Evolutionary conservation across 2,329 filamentous ascomycete species (phyloP), one percentile per base, ranked within the genome.

Genomic region (Escovopsis sp.): DNA sequence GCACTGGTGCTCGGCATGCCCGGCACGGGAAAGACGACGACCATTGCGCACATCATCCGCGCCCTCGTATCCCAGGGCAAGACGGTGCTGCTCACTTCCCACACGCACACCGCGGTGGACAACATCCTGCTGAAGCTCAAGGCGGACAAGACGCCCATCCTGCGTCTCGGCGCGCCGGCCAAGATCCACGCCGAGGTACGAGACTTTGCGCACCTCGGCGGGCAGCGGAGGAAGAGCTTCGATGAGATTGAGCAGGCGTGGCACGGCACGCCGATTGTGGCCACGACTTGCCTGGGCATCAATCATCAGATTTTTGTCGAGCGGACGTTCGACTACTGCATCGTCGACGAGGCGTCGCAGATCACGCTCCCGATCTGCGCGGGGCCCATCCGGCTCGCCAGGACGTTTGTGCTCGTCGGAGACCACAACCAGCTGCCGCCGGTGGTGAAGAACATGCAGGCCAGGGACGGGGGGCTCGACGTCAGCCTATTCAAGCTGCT

Each of bases 1-100:
- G 89, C 91, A 7, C 70, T 98, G n/a, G 88, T 98, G 11, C 74
- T 98, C 15, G 91, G 91, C 25, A 98, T 98, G 91, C 91, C 91
- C 2, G 91, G 91, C 7, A 98, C 91, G 0, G 91, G 91, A 44
- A 98, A 98, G 62, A 98, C 91, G 3, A 98, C 91, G 0, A 98
- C 91, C 0, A 96, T 98, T 54, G 87, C 89, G 5, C 88, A 96
- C 57, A 95, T 98, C 51, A 96, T 98, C 53, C 80, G 85, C 36
- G 85, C 89, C 1, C 69, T 98, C 27, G 81, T 91, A 5, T 78
- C 81, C 0, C 84, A 94, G 58, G 83, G 86, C 10, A 96, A 96
- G 63, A 94, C 84, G 43, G 87, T 98, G 12, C 67, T 98, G 7
- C 67, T 98, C 34, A 93, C 91, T 0, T 95, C 88, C 0, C 96